Conservation (phyloP, 352 stramenopile species). For the Phytophthora foliorum region DNA sequence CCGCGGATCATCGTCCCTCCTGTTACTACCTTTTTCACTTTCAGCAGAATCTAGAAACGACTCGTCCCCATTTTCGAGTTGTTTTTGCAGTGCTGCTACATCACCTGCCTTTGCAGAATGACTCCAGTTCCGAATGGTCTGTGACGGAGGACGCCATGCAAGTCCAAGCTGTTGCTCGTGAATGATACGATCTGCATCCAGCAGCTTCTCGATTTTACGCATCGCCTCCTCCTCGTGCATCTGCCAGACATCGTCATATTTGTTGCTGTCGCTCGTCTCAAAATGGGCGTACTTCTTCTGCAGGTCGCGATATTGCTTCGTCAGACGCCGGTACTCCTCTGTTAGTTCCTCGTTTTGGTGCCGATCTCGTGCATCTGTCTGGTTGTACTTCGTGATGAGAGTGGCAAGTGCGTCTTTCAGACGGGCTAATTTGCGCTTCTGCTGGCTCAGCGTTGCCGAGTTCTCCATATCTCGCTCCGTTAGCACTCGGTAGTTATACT, state of each 20-base stretch:
- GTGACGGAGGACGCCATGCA: conserved; percentile 68
- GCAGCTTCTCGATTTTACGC: conserved; percentile 86
- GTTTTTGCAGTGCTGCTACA: conserved; percentile 25
- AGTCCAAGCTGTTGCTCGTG: conserved; percentile 93
- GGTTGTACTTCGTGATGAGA: conserved; percentile 93
- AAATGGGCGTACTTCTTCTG: conserved; percentile 97
- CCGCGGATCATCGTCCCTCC: conserved; percentile 28
- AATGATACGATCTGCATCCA: conserved; percentile 92
- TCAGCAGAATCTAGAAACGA: conserved; percentile 20
- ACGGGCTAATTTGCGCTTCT: conserved; percentile 94
- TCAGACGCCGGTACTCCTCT: conserved; percentile 94
- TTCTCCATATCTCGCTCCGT: conserved; percentile 97
- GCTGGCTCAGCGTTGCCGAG: conserved; percentile 91
- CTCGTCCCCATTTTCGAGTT: conserved; percentile 27
- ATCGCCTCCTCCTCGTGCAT: conserved; percentile 94
- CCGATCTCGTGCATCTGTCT: conserved; percentile 88
- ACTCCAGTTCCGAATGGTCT: conserved; percentile 65
- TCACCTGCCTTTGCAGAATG: conserved; percentile 38
- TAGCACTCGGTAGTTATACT: conserved; percentile 97
- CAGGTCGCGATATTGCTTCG: conserved; percentile 96
- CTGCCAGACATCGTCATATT: conserved; percentile 91
- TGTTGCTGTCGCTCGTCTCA: conserved; percentile 88
- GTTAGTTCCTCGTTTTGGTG: conserved; percentile 95
- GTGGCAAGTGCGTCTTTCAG: conserved; percentile 93
- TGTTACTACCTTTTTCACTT: conserved; percentile 35